Evolutionary conservation across 805 yeast species (phyloP).

Genomic region (Priceomyces fermenticarens): DNA sequence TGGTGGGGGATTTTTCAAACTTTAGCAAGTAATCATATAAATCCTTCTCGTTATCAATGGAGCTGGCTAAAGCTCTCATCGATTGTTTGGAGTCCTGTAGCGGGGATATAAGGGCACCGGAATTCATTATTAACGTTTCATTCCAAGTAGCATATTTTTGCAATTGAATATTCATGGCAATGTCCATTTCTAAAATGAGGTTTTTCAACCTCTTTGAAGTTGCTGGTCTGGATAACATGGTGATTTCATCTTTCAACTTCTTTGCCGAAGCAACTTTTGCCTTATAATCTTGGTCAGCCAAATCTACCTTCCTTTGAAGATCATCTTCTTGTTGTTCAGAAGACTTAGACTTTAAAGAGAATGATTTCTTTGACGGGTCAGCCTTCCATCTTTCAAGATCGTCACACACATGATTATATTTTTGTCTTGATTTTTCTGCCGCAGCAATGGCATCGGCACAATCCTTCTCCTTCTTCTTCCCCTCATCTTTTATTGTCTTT

Average conservation of each 20-base stretch:
- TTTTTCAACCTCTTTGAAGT: constrained; percentile 69
- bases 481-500: constrained; percentile 77
- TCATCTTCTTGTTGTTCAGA: constrained; percentile 91
- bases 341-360: constrained; percentile 75
- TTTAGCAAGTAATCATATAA: constrained; percentile 65
- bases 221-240: constrained; percentile 74
- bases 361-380: constrained; percentile 82
- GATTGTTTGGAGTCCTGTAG: constrained; percentile 56
- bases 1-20: constrained; percentile 36
- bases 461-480: constrained; percentile 77
- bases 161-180: constrained; percentile 83
- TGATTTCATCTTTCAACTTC: constrained; percentile 68
- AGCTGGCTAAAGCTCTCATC: constrained; percentile 71
- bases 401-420: constrained; percentile 73
- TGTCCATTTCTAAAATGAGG: constrained; percentile 80
- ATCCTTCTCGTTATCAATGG: constrained; percentile 81
- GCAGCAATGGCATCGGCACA: constrained; percentile 75
- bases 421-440: constrained; percentile 83
- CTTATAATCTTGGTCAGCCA: constrained; percentile 84
- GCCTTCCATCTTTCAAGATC: constrained; percentile 81
- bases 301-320: constrained; percentile 70
- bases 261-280: constrained; percentile 71
- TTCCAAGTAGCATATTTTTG: constrained; percentile 86
- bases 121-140: constrained; percentile 78
- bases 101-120: constrained; percentile 82